Conservation (phyloP, 2,329 filamentous ascomycete species). For the Helotiales sp. region DNA sequence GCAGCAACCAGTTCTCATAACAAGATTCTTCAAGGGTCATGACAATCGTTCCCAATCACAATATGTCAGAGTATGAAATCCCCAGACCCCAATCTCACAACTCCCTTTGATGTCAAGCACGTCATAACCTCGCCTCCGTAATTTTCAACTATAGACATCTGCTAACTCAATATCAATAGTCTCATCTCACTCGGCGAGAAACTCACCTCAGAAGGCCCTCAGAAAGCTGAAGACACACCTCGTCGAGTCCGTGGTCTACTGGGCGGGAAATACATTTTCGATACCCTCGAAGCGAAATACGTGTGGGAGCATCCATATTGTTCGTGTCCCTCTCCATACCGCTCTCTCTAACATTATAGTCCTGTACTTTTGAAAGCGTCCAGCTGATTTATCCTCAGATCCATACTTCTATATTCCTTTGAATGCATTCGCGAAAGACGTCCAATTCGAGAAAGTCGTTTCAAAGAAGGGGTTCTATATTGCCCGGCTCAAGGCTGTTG, state of each 20-base stretch:
- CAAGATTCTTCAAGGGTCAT: background rate
- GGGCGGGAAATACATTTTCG: conserved; percentile 39
- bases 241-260: conserved; percentile 38
- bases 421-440: conserved; percentile 1
- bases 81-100: background rate
- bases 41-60: background rate
- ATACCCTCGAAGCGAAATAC: conserved; percentile 46
- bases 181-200: conserved; percentile 7
- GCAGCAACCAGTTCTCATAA: background rate
- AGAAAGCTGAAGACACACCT: conserved; percentile 38
- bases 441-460: conserved; percentile 41
- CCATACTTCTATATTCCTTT: conserved; percentile 52
- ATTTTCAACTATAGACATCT: background rate
- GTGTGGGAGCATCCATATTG: conserved; percentile 55
- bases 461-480: conserved; percentile 41
- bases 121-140: background rate
- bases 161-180: background rate
- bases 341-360: too few relatives aligned
- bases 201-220: conserved; percentile 32
- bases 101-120: background rate
- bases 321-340: conserved; percentile 5
- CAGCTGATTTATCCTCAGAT: conserved; percentile 34
- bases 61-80: conserved; percentile 10
- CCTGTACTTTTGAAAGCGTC: background rate
- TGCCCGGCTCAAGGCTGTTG: background rate